These are phyloP conservation scores for Tricholomella constricta DNA, from an alignment of 768 basidiomycete species.

Conservation along the genomic window DNA sequence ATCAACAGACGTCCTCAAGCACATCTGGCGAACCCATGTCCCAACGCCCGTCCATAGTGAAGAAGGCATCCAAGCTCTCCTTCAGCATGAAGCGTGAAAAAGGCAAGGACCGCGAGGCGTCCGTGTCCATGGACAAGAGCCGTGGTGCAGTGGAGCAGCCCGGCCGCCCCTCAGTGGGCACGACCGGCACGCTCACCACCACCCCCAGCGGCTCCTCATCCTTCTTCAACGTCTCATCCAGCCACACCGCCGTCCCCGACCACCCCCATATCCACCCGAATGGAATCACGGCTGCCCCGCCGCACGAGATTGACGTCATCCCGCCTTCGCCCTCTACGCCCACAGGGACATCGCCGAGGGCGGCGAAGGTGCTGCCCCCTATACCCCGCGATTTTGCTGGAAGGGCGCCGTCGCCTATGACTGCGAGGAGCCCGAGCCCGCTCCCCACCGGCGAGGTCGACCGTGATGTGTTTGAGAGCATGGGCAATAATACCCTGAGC, in stretches of 20 bases:
- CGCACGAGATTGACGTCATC: conserved; percentile 33
- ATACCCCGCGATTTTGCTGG: conserved; percentile 72
- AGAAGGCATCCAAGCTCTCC: conserved; percentile 79
- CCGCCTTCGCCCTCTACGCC: conserved; percentile 38
- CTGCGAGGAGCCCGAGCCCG: conserved; percentile 45
- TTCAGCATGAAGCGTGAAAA: conserved; percentile 64
- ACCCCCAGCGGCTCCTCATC: conserved; percentile 80
- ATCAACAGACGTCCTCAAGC: conserved; percentile 43
- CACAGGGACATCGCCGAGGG: conserved; percentile 50
- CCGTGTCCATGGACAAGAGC: conserved; percentile 14
- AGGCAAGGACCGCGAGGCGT: conserved; percentile 50
- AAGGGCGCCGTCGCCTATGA: conserved; percentile 27
- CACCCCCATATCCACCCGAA: conserved; percentile 23
- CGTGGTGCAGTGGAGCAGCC: conserved; percentile 23
- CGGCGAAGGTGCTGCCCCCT: conserved; percentile 66
- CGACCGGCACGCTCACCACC: conserved; percentile 51
- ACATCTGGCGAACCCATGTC: conserved; percentile 51
- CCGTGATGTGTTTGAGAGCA: conserved; percentile 67
- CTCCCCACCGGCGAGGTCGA: conserved; percentile 70
- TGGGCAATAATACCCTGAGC: conserved; percentile 76
- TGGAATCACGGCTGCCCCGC: conserved; percentile 26
- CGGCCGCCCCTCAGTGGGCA: conserved; percentile 41
- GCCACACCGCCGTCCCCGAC: conserved; percentile 35
- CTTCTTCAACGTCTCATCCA: conserved; percentile 79
- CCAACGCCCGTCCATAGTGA: conserved; percentile 57